Percentiles rank a stretch among this genome's conserved stretches.
Evolutionary conservation across 2,329 filamentous ascomycete species (phyloP).

Genomic region (Dactylellina cionopaga): DNA sequence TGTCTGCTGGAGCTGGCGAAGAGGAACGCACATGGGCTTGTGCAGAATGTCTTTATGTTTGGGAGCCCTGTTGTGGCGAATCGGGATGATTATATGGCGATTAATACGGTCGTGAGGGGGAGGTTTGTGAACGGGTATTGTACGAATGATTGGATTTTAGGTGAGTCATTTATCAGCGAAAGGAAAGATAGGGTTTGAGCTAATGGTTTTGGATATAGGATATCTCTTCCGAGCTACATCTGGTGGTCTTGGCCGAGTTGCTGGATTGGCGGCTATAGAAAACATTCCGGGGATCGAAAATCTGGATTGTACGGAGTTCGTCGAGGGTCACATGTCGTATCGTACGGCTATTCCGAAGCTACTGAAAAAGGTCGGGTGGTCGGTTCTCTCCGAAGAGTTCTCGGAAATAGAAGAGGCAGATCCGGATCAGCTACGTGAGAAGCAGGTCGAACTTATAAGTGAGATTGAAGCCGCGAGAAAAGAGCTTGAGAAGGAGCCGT

Average conservation of each 20-base stretch:
- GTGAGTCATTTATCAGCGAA: conserved; percentile 71
- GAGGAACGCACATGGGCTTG: conserved; percentile 80
- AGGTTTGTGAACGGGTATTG: conserved; percentile 89
- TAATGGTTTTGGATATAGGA: conserved; percentile 59
- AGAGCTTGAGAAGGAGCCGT: conserved; percentile 52
- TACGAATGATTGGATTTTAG: conserved; percentile 85
- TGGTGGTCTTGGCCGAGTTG: conserved; percentile 85
- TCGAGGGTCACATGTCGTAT: conserved; percentile 77
- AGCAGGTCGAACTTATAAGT: conserved; percentile 43
- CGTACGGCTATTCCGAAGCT: conserved; percentile 74
- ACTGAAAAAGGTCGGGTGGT: conserved; percentile 70
- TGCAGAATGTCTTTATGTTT: conserved; percentile 85
- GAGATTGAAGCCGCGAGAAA: conserved; percentile 50
- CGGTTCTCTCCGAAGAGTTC: conserved; percentile 60
- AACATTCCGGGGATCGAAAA: conserved; percentile 76
- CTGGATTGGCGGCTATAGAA: conserved; percentile 77
- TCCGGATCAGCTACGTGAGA: conserved; percentile 62
- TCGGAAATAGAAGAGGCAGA: conserved; percentile 50
- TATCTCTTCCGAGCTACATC: conserved; percentile 95
- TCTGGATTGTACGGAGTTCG: conserved; percentile 72
- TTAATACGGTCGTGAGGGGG: conserved; percentile 80
- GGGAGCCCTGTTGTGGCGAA: conserved; percentile 79
- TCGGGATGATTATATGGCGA: conserved; percentile 75
- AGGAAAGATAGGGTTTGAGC: not conserved
- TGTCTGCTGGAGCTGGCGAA: conserved; percentile 81